Base-by-base conservation (phyloP, 2,329 filamentous ascomycete species). In the Myriosclerotinia duriaeana region DNA sequence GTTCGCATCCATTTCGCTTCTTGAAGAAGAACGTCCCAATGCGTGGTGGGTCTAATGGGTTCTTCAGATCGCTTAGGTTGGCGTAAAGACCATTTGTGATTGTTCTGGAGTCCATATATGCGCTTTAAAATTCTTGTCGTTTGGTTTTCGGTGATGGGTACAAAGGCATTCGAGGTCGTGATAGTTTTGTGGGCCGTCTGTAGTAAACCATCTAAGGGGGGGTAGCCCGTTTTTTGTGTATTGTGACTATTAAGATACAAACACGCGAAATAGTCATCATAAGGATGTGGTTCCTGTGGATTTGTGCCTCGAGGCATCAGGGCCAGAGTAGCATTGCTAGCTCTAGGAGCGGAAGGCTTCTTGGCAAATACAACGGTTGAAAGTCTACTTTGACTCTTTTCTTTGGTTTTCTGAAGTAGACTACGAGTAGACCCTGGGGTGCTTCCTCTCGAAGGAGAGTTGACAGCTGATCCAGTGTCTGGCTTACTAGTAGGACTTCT, bases 1-100 rank as follows among this genome's bases (percentile, higher is more conserved):
- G 93, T 97, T 61, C 93, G 87, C 92, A 99, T 96, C 94, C 94
- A 98, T 77, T 93, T 96, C 85, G 94, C 92, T 80, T 99, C 93
- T 72, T 93, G 86, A 42, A 99, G 80, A 65, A 98, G 78, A 63
- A 94, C 84, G 78, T 99, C 95, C 85, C 89, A 91, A 72, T 98
- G 94, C 2, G 89, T 88, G 0, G 86, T 84, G 22, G 89, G 89
- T 48, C 92, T 86, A 5, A 86, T 83, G 5, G 94, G 93, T 77
- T 99, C 95, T 1, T 88, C 84, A 50, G 88, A 91, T 66, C 93
- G 89, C 75, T 96, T 92, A 53, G 93, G 87, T 75, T 99, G 95
- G 63, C 94, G 86, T 56, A 99, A 79, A 6, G 93, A 95, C 94
- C 95, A 98, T 74, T 94, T 90, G 72, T 96, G 93, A 42, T 89